Percentiles rank a stretch among this genome's conserved stretches.
Conservation (phyloP, 192 early-diverging fungal species). For the Umbelopsis vinacea region DNA sequence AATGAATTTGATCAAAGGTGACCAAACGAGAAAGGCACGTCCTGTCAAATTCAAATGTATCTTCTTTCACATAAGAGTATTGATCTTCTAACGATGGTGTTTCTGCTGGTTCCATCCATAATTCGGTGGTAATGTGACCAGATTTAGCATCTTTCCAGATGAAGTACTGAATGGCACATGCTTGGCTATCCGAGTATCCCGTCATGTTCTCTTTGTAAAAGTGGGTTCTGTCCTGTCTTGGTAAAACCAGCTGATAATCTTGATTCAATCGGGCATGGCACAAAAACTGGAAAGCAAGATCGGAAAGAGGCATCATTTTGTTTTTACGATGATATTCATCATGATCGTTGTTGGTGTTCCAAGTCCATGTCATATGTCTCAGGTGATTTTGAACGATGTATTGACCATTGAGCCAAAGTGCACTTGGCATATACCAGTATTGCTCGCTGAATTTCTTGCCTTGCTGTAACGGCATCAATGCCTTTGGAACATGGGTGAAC, state of each 20-base stretch:
- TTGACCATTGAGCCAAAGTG: constrained; percentile 33
- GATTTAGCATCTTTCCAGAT: constrained; percentile 47
- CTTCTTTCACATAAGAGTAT: constrained; percentile 27
- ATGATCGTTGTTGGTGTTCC: constrained; percentile 42
- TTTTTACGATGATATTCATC: constrained; percentile 36
- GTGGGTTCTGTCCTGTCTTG: constrained; percentile 43
- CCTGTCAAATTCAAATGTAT: constrained; percentile 46
- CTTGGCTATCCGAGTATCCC: not conserved
- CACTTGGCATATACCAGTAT: constrained; percentile 38
- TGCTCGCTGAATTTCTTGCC: constrained; percentile 6
- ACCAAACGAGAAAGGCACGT: constrained; percentile 56
- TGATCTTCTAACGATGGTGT: constrained; percentile 21
- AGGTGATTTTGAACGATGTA: constrained; percentile 55
- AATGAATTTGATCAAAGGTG: constrained; percentile 60
- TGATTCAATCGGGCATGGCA: constrained; percentile 55
- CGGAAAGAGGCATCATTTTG: constrained; percentile 51
- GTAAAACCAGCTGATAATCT: constrained; percentile 46
- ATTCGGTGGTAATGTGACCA: constrained; percentile 53
- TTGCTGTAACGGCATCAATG: constrained; percentile 5
- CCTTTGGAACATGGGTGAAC: not conserved
- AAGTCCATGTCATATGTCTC: constrained; percentile 51
- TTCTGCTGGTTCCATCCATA: constrained; percentile 59
- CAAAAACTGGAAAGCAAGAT: constrained; percentile 60
- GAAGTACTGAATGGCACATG: constrained; percentile 56
- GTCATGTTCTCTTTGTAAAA: constrained; percentile 51